Evolutionary conservation across 2,329 filamentous ascomycete species (phyloP).

Genomic region (Penicillium sclerotiorum): DNA sequence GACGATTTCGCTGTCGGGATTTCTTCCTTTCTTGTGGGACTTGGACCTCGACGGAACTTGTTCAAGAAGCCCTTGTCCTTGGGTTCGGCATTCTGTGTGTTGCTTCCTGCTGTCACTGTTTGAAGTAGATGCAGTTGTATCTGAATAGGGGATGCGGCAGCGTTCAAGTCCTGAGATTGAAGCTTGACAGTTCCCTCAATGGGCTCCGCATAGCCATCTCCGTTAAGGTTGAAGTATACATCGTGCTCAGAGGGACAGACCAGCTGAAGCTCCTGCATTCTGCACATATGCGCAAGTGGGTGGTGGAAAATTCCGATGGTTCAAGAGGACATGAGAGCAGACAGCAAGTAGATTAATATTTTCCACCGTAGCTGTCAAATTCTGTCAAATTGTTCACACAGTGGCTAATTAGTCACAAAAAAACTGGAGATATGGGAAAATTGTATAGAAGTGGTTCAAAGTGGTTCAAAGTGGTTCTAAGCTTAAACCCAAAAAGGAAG

Average conservation of each 20-base stretch:
- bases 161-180: not conserved
- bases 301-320: no score
- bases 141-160: not conserved
- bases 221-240: slow-evolving; percentile 13
- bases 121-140: not conserved
- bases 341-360: not conserved
- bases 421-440: slow-evolving; percentile 4
- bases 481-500: slow-evolving; percentile 3
- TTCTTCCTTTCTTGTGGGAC: not conserved
- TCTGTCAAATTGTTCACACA: no score
- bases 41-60: not conserved
- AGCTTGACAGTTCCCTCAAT: slow-evolving; percentile 6
- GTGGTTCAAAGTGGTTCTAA: not conserved
- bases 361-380: not conserved
- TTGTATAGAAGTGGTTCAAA: not conserved
- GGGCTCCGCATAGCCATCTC: slow-evolving; percentile 13
- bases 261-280: slow-evolving; percentile 5
- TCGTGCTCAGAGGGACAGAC: slow-evolving; percentile 12
- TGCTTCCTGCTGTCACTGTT: not conserved
- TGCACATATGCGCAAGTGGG: no score
- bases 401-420: not conserved
- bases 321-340: no score
- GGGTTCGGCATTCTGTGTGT: not conserved
- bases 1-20: not conserved
- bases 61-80: not conserved